Base-by-base conservation (phyloP, 1,284 basidiomycete genomes). In the Sporisorium exsertum region DNA sequence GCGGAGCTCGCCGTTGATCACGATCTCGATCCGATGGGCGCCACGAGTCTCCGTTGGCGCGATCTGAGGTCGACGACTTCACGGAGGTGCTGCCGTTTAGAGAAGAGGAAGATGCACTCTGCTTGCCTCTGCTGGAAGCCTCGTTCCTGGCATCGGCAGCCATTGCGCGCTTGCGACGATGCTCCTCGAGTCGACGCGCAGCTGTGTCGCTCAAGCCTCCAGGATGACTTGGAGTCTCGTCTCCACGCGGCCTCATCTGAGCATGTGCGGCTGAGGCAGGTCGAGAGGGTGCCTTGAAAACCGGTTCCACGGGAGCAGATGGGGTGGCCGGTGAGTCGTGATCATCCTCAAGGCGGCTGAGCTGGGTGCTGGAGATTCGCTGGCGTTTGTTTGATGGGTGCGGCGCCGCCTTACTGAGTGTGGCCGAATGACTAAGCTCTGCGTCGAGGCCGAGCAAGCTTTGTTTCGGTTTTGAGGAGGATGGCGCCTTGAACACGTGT, bases 401-500 rank as follows among this genome's bases (percentile, higher is more conserved):
- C 4, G 18, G 3, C 16, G 9, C n/a, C 90, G 51, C 93, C 24
- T 43, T 22, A 5, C 20, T 33, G n/a, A n/a, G 16, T 8, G 37
- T n/a, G 4, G 37, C 5, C 15, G 37, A 40, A 33, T 32, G n/a
- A 12, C 16, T 12, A 3, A n/a, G n/a, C 10, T 71, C 64, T 18
- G 63, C 35, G 84, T 98, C 95, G 90, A 85, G 90, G 88, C 70
- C 88, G 87, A 87, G 93, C 91, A 64, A 90, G 89, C 80, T 91
- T 0, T 89, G 55, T 86, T 40, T 92, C 88, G 5, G 92, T 91
- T 16, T 91, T 91, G 12, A n/a, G 10, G 90, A 90, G 9, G 42
- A 55, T 22, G 92, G 80, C 9, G 78, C 73, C 58, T 72, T 74
- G 58, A 86, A 86, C 29, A 85, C 80, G 57, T 84, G 82, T 63